Percentiles rank a stretch among this genome's conserved stretches.
These are phyloP conservation scores for Phytophthora multivora DNA, from an alignment of 352 stramenopile species.

Conservation along the genomic window DNA sequence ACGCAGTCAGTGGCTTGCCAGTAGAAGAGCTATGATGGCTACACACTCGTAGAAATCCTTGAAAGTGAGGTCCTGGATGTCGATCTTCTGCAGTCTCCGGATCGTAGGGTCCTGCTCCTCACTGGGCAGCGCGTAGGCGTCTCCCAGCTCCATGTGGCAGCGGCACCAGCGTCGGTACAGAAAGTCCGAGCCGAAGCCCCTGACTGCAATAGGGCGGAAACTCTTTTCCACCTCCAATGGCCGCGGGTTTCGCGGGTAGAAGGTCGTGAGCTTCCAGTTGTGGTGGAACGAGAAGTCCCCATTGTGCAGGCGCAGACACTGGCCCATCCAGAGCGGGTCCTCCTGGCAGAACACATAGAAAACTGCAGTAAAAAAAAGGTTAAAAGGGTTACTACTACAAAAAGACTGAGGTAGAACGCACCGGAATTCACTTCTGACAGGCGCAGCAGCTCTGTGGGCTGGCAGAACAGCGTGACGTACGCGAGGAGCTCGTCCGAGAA, in stretches of 20 bases:
- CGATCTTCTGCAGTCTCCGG: conserved; percentile 58
- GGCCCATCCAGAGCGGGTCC: conserved; percentile 84
- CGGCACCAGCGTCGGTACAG: conserved; percentile 87
- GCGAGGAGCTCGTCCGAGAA: conserved; percentile 82
- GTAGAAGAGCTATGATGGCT: not conserved
- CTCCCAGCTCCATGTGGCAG: conserved; percentile 73
- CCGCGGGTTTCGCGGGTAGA: conserved; percentile 63
- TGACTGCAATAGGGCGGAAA: conserved; percentile 29
- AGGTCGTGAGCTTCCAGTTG: conserved; percentile 83
- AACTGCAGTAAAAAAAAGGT: conserved; percentile 33
- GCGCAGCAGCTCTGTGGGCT: conserved; percentile 59
- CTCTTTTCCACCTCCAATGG: conserved; percentile 26
- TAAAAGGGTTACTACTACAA: not conserved
- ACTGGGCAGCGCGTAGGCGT: conserved; percentile 50
- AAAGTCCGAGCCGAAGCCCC: conserved; percentile 76
- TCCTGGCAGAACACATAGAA: conserved; percentile 84
- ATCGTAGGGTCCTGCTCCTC: conserved; percentile 49
- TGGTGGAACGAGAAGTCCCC: conserved; percentile 69
- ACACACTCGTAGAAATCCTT: conserved; percentile 75
- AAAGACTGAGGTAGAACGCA: conserved; percentile 22
- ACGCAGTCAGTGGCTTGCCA: conserved; percentile 6
- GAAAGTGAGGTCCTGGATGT: conserved; percentile 65
- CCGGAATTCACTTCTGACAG: conserved; percentile 76
- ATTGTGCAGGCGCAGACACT: conserved; percentile 71
- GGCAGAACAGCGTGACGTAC: conserved; percentile 79